Evolutionary conservation across 2,329 filamentous ascomycete species (phyloP).

Genomic region (Fusarium hostae): DNA sequence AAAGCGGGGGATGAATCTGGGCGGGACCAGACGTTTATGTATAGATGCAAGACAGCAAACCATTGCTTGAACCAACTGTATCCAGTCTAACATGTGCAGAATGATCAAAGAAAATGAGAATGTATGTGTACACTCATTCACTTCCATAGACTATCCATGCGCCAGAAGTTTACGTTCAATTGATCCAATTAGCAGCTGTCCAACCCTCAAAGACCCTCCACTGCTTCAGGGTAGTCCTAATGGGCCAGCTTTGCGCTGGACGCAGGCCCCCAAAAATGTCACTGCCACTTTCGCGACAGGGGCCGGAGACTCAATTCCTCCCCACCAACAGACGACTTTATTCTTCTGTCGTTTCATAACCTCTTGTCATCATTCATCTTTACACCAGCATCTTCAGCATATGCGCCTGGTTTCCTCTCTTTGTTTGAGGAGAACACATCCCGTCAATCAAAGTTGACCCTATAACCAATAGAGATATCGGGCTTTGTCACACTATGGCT

Average conservation of each 20-base stretch:
- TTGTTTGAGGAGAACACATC: not conserved
- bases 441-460: not conserved
- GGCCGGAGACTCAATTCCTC: not conserved
- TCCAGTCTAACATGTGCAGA: not conserved
- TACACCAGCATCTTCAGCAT: not conserved
- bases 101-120: not conserved
- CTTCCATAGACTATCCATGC: not conserved
- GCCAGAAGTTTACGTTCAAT: not conserved
- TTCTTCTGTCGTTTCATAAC: not conserved
- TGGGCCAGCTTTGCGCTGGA: not conserved
- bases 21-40: not conserved
- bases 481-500: slow-evolving; percentile 16
- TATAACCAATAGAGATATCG: not conserved
- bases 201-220: not conserved
- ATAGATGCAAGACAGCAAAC: not conserved
- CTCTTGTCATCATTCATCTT: not conserved
- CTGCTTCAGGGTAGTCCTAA: not conserved
- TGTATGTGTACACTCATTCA: not conserved
- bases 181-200: not conserved
- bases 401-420: not conserved
- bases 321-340: slow-evolving; percentile 11
- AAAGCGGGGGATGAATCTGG: not conserved
- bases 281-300: slow-evolving; percentile 26
- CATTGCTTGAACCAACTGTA: not conserved
- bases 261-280: slow-evolving; percentile 3